These are phyloP conservation scores for Claviceps pusilla DNA, from an alignment of 2,329 filamentous ascomycete genomes.

Conservation along the genomic window DNA sequence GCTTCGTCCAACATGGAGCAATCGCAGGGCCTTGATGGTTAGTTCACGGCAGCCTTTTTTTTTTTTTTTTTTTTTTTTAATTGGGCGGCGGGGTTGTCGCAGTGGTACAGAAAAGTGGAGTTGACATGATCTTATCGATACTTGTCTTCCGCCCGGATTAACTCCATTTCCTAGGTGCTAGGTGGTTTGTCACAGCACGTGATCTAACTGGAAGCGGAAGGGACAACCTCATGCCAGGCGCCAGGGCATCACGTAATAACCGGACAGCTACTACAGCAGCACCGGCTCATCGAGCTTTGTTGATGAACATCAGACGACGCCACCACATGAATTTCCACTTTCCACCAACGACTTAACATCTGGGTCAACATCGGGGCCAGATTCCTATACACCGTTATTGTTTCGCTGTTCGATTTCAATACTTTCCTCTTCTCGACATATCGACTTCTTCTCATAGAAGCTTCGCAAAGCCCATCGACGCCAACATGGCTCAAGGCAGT, in stretches of 20 bases:
- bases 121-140: slow-evolving; percentile 20
- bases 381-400: not conserved
- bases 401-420: slow-evolving; percentile 4
- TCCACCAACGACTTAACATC: not conserved
- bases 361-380: not conserved
- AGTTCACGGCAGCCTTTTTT: slow-evolving; percentile 6
- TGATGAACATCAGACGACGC: slow-evolving; percentile 19
- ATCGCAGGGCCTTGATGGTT: too few relatives aligned
- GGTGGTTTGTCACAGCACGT: slow-evolving; percentile 13
- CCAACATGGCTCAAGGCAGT: slow-evolving; percentile 82
- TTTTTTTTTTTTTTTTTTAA: slow-evolving; percentile 13
- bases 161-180: not conserved
- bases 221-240: slow-evolving; percentile 18
- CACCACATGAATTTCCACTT: slow-evolving; percentile 10
- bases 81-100: slow-evolving; percentile 6
- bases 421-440: not conserved
- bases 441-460: slow-evolving; percentile 7
- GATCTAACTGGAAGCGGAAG: slow-evolving; percentile 14
- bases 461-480: slow-evolving; percentile 15
- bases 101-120: slow-evolving; percentile 11
- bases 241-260: slow-evolving; percentile 34
- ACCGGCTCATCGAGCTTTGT: slow-evolving; percentile 17
- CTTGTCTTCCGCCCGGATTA: too few relatives aligned
- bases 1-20: not conserved
- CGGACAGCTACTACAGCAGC: slow-evolving; percentile 10